These are phyloP conservation scores for Nemania abortiva DNA, from an alignment of 2,329 filamentous ascomycete genomes.

Conservation along the genomic window DNA sequence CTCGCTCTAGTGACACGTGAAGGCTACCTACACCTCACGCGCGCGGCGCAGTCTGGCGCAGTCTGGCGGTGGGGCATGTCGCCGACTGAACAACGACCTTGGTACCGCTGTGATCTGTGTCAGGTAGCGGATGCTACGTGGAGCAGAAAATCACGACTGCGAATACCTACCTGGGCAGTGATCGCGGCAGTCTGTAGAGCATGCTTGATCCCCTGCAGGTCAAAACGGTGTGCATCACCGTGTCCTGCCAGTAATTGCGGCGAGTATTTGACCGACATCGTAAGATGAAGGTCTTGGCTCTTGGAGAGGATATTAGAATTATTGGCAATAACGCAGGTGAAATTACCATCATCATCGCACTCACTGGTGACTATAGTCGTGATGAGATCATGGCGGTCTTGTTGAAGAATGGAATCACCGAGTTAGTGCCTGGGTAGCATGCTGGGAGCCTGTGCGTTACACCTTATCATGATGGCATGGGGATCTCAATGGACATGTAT, in stretches of 20 bases:
- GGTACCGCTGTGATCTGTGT: conserved; percentile 19
- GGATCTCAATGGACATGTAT: conserved; percentile 20
- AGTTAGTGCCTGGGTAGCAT: conserved; percentile 20
- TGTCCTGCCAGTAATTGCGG: background rate
- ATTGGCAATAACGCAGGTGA: conserved; percentile 36
- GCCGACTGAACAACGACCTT: conserved; percentile 22
- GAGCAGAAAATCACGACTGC: conserved; percentile 25
- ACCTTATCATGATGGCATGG: conserved; percentile 22
- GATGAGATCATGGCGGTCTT: conserved; percentile 31
- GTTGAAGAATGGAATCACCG: conserved; percentile 18
- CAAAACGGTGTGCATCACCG: conserved; percentile 29
- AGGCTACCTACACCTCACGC: conserved; percentile 20
- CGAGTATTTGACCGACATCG: conserved; percentile 25
- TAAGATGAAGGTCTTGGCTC: conserved; percentile 34
- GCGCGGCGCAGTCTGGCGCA: conserved; percentile 24
- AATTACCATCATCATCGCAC: conserved; percentile 23
- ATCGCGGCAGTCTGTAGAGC: conserved; percentile 25
- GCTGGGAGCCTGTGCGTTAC: conserved; percentile 22
- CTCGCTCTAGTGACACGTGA: conserved; percentile 32
- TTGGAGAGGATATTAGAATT: conserved; percentile 32
- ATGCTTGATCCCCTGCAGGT: conserved; percentile 32
- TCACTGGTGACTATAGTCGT: conserved; percentile 14
- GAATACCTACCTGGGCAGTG: conserved; percentile 18
- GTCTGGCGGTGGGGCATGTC: conserved; percentile 30
- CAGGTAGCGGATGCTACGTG: conserved; percentile 31